phyloP scores from a whole-genome alignment of 225 moss, liverwort and hornwort genomes.

The Rhytidiadelphus loreus region DNA sequence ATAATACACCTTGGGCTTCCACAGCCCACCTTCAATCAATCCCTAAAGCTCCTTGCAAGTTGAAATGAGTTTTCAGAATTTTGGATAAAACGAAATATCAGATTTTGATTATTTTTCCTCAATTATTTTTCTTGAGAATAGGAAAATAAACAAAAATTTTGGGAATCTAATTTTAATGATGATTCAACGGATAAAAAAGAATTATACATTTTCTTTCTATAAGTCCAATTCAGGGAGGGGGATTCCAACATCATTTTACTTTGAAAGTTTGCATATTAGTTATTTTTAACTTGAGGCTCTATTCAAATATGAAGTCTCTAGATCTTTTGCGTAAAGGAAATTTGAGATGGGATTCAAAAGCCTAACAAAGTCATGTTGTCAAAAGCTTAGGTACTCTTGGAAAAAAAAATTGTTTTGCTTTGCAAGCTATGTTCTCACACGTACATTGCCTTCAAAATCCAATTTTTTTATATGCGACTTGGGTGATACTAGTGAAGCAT shows the following conservation, averaged over 20 bases:
- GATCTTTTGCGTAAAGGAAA: too few relatives aligned
- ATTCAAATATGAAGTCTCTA: background rate
- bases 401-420: background rate
- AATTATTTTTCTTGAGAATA: background rate
- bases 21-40: background rate
- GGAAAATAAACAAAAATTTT: rapidly evolving
- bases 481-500: background rate
- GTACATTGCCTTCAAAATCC: background rate
- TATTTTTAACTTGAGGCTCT: background rate
- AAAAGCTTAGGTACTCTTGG: background rate
- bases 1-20: background rate
- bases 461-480: background rate
- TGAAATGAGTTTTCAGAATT: background rate
- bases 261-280: background rate
- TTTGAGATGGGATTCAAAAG: background rate
- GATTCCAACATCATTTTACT: background rate
- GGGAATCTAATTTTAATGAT: background rate
- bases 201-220: background rate
- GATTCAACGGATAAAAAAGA: background rate
- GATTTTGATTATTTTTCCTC: background rate
- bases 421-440: rapidly evolving
- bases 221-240: rapidly evolving
- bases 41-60: background rate
- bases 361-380: rapidly evolving
- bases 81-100: background rate